These are phyloP conservation scores for Metschnikowia cubensis DNA, from an alignment of 805 yeast genomes.

Conservation along the genomic window DNA sequence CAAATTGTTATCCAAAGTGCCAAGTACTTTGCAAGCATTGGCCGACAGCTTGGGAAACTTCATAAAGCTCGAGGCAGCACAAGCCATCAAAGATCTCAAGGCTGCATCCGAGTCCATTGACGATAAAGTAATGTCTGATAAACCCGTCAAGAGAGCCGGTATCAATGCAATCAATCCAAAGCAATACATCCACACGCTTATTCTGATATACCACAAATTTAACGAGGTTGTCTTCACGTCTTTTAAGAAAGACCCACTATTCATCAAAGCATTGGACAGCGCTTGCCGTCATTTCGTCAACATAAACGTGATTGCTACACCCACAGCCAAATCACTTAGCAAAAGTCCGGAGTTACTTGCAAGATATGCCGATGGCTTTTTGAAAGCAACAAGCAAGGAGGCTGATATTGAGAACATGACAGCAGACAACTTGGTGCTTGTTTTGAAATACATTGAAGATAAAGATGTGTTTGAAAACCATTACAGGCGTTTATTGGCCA, in stretches of 20 bases:
- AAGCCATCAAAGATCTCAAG: conserved; percentile 52
- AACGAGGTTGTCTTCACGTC: conserved; percentile 59
- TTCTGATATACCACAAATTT: conserved; percentile 66
- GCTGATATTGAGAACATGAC: conserved; percentile 70
- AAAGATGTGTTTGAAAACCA: conserved; percentile 93
- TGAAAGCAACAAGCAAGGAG: conserved; percentile 71
- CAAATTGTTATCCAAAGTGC: conserved; percentile 70
- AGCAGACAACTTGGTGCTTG: conserved; percentile 78
- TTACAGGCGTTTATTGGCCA: conserved; percentile 85
- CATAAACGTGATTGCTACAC: conserved; percentile 72
- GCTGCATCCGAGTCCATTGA: conserved; percentile 28
- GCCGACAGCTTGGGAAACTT: conserved; percentile 69
- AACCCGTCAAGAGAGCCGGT: conserved; percentile 17
- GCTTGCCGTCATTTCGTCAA: conserved; percentile 87
- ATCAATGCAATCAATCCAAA: conserved; percentile 59
- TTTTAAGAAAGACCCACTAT: conserved; percentile 68
- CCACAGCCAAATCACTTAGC: conserved; percentile 55
- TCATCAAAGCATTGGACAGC: conserved; percentile 82
- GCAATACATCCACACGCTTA: conserved; percentile 71
- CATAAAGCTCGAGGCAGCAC: conserved; percentile 49
- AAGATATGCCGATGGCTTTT: conserved; percentile 76
- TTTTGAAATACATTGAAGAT: conserved; percentile 85
- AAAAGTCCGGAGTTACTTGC: conserved; percentile 91
- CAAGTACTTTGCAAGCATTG: conserved; percentile 72
- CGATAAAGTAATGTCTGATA: conserved; percentile 16